phyloP scores from a whole-genome alignment of 768 basidiomycete genomes.

The Boletus bicolor region DNA sequence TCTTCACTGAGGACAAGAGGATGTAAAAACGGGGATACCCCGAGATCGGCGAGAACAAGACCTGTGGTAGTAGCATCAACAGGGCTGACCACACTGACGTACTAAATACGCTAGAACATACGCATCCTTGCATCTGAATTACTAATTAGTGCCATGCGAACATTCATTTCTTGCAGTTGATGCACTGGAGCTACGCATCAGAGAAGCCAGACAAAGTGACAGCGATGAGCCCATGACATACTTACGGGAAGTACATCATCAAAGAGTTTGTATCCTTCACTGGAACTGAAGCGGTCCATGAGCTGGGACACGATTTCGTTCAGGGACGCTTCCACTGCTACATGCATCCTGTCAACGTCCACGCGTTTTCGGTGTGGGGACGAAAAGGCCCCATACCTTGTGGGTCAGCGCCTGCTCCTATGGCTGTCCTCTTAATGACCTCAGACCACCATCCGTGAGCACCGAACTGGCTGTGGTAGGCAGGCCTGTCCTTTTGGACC shows the following conservation, averaged over 20 bases:
- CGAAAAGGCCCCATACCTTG: conserved; percentile 37
- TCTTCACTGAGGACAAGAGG: conserved; percentile 70
- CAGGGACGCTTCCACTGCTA: conserved; percentile 55
- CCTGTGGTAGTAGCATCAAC: conserved; percentile 29
- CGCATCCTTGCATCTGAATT: conserved; percentile 74
- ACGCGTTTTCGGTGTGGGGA: conserved; percentile 22
- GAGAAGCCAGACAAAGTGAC: background rate
- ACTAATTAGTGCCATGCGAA: conserved; percentile 61
- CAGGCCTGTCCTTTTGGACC: conserved; percentile 57
- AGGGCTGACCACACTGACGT: background rate
- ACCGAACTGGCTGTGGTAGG: conserved; percentile 46
- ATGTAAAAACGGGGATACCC: conserved; percentile 44
- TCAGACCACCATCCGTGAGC: conserved; percentile 71
- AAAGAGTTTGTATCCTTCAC: conserved; percentile 63
- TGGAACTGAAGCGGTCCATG: conserved; percentile 66
- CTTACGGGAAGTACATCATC: conserved; percentile 52
- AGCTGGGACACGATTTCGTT: conserved; percentile 55
- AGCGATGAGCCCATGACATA: conserved; percentile 16
- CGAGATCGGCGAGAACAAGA: conserved; percentile 57
- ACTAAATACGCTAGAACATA: conserved; percentile 33
- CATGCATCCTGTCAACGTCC: conserved; percentile 11
- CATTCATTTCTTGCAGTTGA: conserved; percentile 40
- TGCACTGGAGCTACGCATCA: conserved; percentile 36
- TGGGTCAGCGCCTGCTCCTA: conserved; percentile 68
- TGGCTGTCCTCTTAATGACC: conserved; percentile 69